Percentiles rank a stretch among this genome's conserved stretches.
Evolutionary conservation across 2,329 filamentous ascomycete genomes (phyloP).

Genomic region (Alternaria sp.): DNA sequence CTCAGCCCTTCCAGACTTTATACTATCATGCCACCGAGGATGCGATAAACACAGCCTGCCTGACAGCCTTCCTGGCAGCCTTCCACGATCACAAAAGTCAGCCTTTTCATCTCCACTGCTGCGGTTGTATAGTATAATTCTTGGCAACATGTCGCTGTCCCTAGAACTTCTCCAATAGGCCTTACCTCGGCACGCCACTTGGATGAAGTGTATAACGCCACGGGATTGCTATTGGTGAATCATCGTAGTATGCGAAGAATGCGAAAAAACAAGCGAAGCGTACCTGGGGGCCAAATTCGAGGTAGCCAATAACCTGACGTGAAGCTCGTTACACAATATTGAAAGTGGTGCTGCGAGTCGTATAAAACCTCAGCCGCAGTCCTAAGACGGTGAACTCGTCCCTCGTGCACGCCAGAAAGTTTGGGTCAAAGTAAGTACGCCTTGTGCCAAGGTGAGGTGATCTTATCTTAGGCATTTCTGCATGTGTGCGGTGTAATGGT

Average conservation of each 20-base stretch:
- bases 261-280: slow-evolving; percentile 3
- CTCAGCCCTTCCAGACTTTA: not conserved
- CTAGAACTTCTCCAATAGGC: not conserved
- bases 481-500: not conserved
- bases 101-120: slow-evolving; percentile 3
- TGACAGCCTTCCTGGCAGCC: not conserved
- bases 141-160: not conserved
- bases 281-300: slow-evolving; percentile 4
- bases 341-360: not conserved
- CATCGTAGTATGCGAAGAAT: not conserved
- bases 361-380: slow-evolving; percentile 1
- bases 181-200: slow-evolving; percentile 1
- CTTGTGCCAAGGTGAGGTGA: not conserved
- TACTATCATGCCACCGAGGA: not conserved
- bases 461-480: not conserved
- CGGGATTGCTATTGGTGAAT: not conserved
- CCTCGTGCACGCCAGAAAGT: not conserved
- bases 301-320: not conserved
- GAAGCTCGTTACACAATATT: not conserved
- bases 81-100: not conserved
- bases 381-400: not conserved
- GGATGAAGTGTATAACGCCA: not conserved
- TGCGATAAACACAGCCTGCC: not conserved
- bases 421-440: not conserved
- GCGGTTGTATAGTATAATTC: not conserved